A percentile compares a stretch with the other conserved stretches of the same genome.
phyloP scores from a whole-genome alignment of 2,329 filamentous ascomycete genomes.

The Fusarium buxicola region DNA sequence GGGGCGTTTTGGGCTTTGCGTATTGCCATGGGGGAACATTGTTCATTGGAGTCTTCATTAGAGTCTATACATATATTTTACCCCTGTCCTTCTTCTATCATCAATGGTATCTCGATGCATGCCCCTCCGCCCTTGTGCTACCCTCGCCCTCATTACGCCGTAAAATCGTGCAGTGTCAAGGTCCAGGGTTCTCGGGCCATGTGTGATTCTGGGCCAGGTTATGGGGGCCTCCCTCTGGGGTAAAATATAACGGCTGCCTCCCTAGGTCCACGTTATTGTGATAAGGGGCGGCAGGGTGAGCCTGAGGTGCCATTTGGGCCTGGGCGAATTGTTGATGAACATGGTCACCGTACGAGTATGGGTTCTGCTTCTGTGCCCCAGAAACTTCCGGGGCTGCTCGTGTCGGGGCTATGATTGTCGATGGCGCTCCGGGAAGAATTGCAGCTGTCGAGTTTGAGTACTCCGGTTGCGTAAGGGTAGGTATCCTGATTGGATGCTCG shows the following conservation, averaged over 20 bases:
- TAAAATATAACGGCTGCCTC: not conserved
- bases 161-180: not conserved
- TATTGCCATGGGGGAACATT: slow-evolving; percentile 24
- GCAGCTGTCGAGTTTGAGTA: not conserved
- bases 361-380: not conserved
- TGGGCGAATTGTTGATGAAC: not conserved
- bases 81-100: slow-evolving; percentile 11
- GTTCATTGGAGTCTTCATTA: slow-evolving; percentile 38
- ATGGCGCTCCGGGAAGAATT: not conserved
- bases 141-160: slow-evolving; percentile 1
- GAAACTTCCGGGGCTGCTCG: not conserved
- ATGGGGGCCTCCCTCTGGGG: not conserved
- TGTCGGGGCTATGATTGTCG: not conserved
- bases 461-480: not conserved
- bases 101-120: slow-evolving; percentile 32
- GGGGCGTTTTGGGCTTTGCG: slow-evolving; percentile 30
- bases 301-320: not conserved
- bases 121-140: slow-evolving; percentile 10
- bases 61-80: slow-evolving; percentile 26
- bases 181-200: not conserved
- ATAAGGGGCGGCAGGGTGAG: not conserved
- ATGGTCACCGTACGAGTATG: not conserved
- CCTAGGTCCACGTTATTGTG: not conserved
- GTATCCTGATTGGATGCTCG: too few species aligned
- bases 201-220: not conserved